Conservation (phyloP, 208 protist genomes). For the Paratrypanosoma confusum region DNA sequence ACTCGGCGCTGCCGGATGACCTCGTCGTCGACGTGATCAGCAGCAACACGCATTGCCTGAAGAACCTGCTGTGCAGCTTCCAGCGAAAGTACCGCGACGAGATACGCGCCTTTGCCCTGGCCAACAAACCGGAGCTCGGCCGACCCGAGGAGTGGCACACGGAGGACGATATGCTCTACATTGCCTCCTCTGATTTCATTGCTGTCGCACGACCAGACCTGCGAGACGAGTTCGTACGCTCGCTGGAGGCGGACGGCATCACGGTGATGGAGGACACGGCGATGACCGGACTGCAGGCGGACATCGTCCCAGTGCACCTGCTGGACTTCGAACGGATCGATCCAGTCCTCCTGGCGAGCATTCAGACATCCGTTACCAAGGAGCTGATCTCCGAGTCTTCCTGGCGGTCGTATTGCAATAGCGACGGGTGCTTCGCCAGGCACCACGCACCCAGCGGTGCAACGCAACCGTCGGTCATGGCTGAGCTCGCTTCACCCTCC, state of each 20-base stretch:
- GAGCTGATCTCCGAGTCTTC: not conserved
- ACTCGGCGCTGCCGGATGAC: slow-evolving; percentile 40
- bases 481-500: no score
- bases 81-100: slow-evolving; percentile 57
- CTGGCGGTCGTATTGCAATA: no score
- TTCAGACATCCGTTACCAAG: slow-evolving; percentile 13
- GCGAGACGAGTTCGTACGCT: slow-evolving; percentile 52
- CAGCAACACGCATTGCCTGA: slow-evolving; percentile 88
- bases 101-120: slow-evolving; percentile 34
- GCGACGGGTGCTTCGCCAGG: no score
- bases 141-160: slow-evolving; percentile 46
- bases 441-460: no score
- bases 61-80: slow-evolving; percentile 77
- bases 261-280: slow-evolving; percentile 69
- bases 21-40: slow-evolving; percentile 77
- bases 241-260: slow-evolving; percentile 53
- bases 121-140: slow-evolving; percentile 30
- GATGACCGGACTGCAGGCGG: slow-evolving; percentile 81
- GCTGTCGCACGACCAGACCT: slow-evolving; percentile 46
- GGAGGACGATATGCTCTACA: slow-evolving; percentile 69
- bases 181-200: slow-evolving; percentile 33
- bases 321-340: slow-evolving; percentile 61
- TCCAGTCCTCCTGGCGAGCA: slow-evolving; percentile 25
- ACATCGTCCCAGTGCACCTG: slow-evolving; percentile 59
- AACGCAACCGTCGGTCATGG: no score